Evolutionary conservation across 2,329 filamentous ascomycete genomes (phyloP).

Genomic region (Beauveria caledonica): DNA sequence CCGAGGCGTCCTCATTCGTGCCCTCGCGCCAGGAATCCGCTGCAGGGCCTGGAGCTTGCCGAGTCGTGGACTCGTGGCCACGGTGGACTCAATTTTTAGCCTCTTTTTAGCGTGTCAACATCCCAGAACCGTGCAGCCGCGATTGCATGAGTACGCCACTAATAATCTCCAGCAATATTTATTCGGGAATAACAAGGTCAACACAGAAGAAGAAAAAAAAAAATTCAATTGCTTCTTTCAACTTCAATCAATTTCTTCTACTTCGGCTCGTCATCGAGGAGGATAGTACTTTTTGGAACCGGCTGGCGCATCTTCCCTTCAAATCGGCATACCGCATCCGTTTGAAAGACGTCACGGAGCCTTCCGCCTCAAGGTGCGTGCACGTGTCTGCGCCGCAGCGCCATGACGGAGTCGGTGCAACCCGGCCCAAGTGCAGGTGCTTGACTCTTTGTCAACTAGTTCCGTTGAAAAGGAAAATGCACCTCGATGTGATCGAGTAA

Average conservation of each 20-base stretch:
- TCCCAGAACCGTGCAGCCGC: too few relatives aligned
- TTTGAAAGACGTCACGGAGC: neutral
- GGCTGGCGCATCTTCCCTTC: neutral
- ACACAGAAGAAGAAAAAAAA: too few relatives aligned
- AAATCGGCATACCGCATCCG: neutral
- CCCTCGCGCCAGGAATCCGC: too few relatives aligned
- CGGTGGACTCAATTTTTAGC: too few relatives aligned
- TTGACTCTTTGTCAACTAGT: neutral
- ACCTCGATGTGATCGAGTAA: neutral
- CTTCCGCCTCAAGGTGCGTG: neutral
- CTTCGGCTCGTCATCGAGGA: neutral
- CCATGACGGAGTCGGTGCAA: neutral
- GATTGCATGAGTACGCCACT: too few relatives aligned
- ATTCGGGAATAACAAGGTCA: too few relatives aligned
- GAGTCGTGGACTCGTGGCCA: too few relatives aligned
- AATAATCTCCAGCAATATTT: too few relatives aligned
- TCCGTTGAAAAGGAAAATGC: neutral
- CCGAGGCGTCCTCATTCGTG: too few relatives aligned
- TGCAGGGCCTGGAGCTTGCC: too few relatives aligned
- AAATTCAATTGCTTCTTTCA: too few relatives aligned
- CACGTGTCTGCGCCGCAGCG: neutral
- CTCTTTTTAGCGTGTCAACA: too few relatives aligned
- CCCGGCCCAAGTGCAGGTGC: neutral
- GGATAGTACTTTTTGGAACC: neutral
- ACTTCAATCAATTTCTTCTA: neutral